Conservation (phyloP, 768 basidiomycete species). For the Candolleomyces efflorescens region DNA sequence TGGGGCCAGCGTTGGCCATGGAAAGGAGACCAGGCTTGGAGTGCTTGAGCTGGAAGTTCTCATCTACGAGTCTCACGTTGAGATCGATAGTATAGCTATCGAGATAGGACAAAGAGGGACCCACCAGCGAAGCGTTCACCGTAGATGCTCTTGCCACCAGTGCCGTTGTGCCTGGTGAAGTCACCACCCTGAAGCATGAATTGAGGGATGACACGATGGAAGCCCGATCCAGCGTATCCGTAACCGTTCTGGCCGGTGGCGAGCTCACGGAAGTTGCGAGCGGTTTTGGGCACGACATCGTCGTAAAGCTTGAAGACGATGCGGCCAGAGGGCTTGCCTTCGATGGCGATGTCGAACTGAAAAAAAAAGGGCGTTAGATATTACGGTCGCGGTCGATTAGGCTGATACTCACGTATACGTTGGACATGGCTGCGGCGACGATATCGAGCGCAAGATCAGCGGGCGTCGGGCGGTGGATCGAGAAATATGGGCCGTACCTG, state of each 20-base stretch:
- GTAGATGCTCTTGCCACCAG: slow-evolving; percentile 79
- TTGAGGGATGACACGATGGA: slow-evolving; percentile 80
- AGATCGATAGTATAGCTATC: background rate
- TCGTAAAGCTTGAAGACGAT: slow-evolving; percentile 88
- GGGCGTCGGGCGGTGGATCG: slow-evolving; percentile 3
- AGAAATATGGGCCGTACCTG: background rate
- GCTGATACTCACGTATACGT: slow-evolving; percentile 22
- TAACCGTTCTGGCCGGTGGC: slow-evolving; percentile 71
- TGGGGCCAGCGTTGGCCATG: slow-evolving; percentile 77
- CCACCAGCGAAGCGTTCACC: slow-evolving; percentile 62
- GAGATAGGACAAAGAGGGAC: slow-evolving; percentile 11
- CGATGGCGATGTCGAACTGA: slow-evolving; percentile 67
- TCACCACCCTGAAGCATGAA: slow-evolving; percentile 95
- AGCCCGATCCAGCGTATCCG: slow-evolving; percentile 62
- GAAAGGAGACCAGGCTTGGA: slow-evolving; percentile 62
- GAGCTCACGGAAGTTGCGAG: slow-evolving; percentile 86
- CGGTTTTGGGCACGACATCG: slow-evolving; percentile 67
- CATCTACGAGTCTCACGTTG: slow-evolving; percentile 45
- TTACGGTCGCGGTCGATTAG: background rate
- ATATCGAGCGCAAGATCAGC: background rate
- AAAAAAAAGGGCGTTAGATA: background rate
- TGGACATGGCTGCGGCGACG: slow-evolving; percentile 17
- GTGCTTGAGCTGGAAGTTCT: slow-evolving; percentile 82
- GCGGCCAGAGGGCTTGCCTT: slow-evolving; percentile 37
- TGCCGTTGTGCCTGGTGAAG: slow-evolving; percentile 66